Percentiles rank a stretch among this genome's conserved stretches.
Evolutionary conservation across 2,329 filamentous ascomycete species (phyloP).

Genomic region (Fusarium domesticum): DNA sequence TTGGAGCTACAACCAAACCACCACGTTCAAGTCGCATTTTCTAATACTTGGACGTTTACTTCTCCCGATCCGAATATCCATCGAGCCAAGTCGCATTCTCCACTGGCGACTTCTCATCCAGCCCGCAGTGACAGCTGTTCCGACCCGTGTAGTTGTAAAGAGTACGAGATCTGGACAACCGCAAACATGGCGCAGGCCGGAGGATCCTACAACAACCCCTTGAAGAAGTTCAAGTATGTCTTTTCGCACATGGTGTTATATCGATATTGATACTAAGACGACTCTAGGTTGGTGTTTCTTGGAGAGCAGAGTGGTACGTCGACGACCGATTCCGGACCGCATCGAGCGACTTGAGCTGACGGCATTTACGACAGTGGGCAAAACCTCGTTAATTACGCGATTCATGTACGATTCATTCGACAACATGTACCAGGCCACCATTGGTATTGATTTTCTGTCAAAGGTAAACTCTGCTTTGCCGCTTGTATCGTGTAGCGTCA

Average conservation of each 20-base stretch:
- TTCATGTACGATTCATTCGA: constrained; percentile 99
- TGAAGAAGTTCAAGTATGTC: constrained; percentile 98
- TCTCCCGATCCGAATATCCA: background rate
- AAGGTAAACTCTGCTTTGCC: constrained; percentile 59
- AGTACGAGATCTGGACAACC: constrained; percentile 20
- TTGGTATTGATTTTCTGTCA: constrained; percentile 98
- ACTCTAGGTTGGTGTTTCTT: constrained; percentile 81
- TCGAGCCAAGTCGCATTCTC: constrained; percentile 7
- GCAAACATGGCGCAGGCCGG: constrained; percentile 74
- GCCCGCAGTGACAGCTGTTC: constrained; percentile 27
- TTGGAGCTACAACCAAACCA: constrained; percentile 19
- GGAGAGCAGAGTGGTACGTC: constrained; percentile 94
- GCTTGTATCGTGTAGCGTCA: constrained; percentile 9
- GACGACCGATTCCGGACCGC: constrained; percentile 18
- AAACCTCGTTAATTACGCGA: constrained; percentile 95
- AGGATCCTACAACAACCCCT: constrained; percentile 93
- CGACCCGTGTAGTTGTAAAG: constrained; percentile 14
- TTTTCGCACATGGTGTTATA: background rate
- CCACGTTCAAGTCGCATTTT: constrained; percentile 16
- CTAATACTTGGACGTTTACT: background rate
- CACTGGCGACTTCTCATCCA: constrained; percentile 9
- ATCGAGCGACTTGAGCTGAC: constrained; percentile 25
- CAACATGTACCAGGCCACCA: constrained; percentile 99
- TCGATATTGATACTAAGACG: constrained; percentile 23
- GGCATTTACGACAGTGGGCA: constrained; percentile 67